Evolutionary conservation across 345 rosid species (phyloP), one percentile per base, ranked within the genome.

Genomic region (Eucalyptus tenuipes): DNA sequence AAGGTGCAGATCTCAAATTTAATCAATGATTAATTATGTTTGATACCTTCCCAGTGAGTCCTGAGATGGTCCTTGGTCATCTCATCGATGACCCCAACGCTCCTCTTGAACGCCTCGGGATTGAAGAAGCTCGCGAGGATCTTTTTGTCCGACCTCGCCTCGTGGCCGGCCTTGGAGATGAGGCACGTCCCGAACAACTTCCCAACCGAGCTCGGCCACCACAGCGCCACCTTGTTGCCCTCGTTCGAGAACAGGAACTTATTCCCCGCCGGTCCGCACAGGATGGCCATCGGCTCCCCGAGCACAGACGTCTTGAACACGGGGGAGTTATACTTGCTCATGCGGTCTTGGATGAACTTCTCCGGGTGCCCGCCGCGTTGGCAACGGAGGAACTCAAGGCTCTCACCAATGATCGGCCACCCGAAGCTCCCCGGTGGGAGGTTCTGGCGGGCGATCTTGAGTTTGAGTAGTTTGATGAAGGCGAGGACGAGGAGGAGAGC

Each of bases 31-130:
- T 59, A 25, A 25, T 59, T 13, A 59, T 29, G 71, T 53, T 53
- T 53, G 33, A 45, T 87, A 89, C 91, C 89, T 88, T 88, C 68
- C 91, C 91, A 88, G 20, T 90, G 88, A 55, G 88, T 86, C 50
- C 25, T 37, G 10, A 90, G 71, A 49, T 90, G 91, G 27, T 48
- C 15, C 10, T 55, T 47, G 24, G 89, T 66, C 12, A 87, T 79
- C 86, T 42, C 87, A 49, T 90, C 90, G 87, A 87, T 66, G 45
- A 48, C 45, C 9, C 71, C 80, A 10, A 82, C 48, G 87, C 55
- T 81, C 86, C 47, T 84, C 87, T 13, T 87, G 75, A 85, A 57
- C 27, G 75, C 57, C 6, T 87, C 86, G 4, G 59, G 89, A 14
- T 45, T 40, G 79, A 71, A 47, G 79, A 59, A 85, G 5, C 47